A percentile compares a stretch with the other conserved stretches of the same genome.
Evolutionary conservation across 106 monocot genomes (phyloP).

Genomic region (Dioscorea alata): DNA sequence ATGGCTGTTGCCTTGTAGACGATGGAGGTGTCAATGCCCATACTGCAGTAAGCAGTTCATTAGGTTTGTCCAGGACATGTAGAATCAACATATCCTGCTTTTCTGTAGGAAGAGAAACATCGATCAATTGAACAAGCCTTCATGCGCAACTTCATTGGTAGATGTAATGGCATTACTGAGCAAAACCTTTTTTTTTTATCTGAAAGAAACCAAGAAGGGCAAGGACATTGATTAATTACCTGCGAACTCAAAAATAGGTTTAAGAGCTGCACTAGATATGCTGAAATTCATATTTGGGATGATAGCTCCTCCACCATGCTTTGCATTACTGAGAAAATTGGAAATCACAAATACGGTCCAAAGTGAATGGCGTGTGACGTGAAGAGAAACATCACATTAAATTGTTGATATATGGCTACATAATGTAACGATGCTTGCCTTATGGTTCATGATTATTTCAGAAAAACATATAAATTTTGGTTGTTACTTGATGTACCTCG

Average conservation of each 20-base stretch:
- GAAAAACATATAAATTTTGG: neutral
- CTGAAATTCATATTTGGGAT: conserved; percentile 95
- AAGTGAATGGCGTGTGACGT: neutral
- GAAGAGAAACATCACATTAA: neutral
- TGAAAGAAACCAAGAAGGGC: neutral
- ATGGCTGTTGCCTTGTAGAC: conserved; percentile 11
- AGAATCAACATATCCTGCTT: conserved; percentile 35
- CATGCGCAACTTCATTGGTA: neutral
- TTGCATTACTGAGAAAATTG: conserved; percentile 56
- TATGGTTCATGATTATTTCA: neutral
- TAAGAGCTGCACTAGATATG: conserved; percentile 73
- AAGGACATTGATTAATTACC: conserved; percentile 21
- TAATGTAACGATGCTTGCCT: neutral
- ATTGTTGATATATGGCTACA: neutral
- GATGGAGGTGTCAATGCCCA: conserved; percentile 70
- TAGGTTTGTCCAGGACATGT: conserved; percentile 42
- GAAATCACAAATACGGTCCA: neutral
- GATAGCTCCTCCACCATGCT: conserved; percentile 72
- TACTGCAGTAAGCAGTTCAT: conserved; percentile 60
- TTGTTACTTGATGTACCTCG: conserved; percentile 44
- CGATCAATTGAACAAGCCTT: neutral
- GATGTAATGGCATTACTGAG: neutral
- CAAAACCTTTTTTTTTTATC: conserved; percentile 1
- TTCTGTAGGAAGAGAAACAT: conserved; percentile 25
- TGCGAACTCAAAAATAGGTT: conserved; percentile 69